A percentile compares a stretch with the other conserved stretches of the same genome.
Evolutionary conservation across 345 rosid species (phyloP).

Genomic region (Salix arbutifolia): DNA sequence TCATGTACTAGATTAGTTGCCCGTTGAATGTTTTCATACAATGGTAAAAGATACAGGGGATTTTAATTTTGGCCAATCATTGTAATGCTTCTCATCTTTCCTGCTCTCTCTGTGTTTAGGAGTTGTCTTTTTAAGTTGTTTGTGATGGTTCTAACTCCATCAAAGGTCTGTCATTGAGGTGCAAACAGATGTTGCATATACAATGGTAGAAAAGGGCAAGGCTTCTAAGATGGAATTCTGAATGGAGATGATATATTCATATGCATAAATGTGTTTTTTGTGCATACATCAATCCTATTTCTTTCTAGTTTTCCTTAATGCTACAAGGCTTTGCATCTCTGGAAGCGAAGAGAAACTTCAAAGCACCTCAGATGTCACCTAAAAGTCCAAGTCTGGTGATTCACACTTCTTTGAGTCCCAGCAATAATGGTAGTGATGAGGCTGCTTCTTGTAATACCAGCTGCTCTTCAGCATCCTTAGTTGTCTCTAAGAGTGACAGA

Average conservation of each 20-base stretch:
- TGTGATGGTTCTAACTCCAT: not conserved
- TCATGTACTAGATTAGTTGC: conserved; percentile 1
- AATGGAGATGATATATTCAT: not conserved
- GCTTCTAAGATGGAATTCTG: not conserved
- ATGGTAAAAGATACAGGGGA: too few relatives aligned
- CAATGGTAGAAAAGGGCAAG: not conserved
- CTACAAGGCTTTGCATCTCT: conserved; percentile 71
- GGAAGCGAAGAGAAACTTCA: conserved; percentile 76
- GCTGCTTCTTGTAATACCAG: conserved; percentile 32
- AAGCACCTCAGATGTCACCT: conserved; percentile 57
- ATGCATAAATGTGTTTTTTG: not conserved
- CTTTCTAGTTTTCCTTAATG: conserved; percentile 41
- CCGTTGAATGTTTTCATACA: too few relatives aligned
- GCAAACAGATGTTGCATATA: not conserved
- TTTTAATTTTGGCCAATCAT: too few relatives aligned
- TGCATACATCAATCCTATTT: not conserved
- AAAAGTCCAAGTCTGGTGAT: conserved; percentile 35
- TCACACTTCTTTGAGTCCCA: conserved; percentile 33
- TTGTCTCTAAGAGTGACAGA: conserved; percentile 14
- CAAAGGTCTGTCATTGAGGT: not conserved
- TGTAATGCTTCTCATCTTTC: too few relatives aligned
- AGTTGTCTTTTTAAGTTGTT: not conserved
- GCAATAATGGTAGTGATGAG: conserved; percentile 20
- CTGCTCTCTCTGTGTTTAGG: too few relatives aligned
- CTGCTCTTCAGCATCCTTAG: conserved; percentile 17